Evolutionary conservation across 192 early-diverging fungal genomes (phyloP).

Genomic region (Gryganskiella cystojenkinii): DNA sequence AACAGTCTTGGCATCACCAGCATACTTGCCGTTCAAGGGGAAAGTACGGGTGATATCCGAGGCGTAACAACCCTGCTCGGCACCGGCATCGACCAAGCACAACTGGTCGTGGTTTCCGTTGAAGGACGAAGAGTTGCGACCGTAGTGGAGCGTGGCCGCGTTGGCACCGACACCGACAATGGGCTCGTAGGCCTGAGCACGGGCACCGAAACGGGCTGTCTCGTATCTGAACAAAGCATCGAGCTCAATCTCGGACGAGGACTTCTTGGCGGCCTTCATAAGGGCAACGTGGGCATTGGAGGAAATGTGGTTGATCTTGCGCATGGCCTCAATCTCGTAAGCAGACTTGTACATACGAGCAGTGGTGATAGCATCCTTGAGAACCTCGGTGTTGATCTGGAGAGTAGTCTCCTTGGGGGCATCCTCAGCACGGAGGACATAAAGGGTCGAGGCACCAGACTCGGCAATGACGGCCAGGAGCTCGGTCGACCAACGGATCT

Average conservation of each 20-base stretch:
- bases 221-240: conserved; percentile 84
- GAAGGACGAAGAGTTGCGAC: conserved; percentile 71
- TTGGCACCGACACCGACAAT: conserved; percentile 85
- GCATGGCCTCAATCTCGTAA: conserved; percentile 83
- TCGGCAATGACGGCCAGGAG: conserved; percentile 58
- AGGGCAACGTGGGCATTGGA: conserved; percentile 81
- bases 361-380: conserved; percentile 71
- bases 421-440: conserved; percentile 61
- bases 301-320: conserved; percentile 78
- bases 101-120: conserved; percentile 45
- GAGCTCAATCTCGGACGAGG: conserved; percentile 77
- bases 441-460: conserved; percentile 59
- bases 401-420: conserved; percentile 33
- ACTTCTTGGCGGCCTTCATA: conserved; percentile 76
- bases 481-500: conserved; percentile 71
- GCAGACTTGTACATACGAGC: conserved; percentile 87
- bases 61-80: conserved; percentile 84
- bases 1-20: conserved; percentile 76
- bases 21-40: conserved; percentile 82
- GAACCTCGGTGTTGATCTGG: conserved; percentile 32
- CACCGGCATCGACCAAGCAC: conserved; percentile 90
- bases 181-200: conserved; percentile 85
- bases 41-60: conserved; percentile 93
- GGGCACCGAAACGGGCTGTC: conserved; percentile 71
- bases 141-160: conserved; percentile 89